Base-by-base conservation (phyloP, 179 eudicot species). In the Sideroxylon spinosum region DNA sequence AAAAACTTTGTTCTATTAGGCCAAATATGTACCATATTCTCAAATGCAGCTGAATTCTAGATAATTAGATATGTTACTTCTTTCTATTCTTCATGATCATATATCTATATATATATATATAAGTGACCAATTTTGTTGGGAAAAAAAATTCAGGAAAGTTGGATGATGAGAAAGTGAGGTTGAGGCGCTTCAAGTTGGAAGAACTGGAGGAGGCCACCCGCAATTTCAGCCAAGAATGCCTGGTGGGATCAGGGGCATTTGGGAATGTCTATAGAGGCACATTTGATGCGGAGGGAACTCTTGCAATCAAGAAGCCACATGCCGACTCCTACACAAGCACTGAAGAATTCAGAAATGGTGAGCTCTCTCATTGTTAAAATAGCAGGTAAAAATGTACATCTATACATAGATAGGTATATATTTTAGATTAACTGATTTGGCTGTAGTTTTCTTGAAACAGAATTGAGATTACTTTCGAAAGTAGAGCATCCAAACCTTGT, bases 191-290 rank as follows among this genome's bases (percentile, higher is more conserved):
- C 32, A 72, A 48, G 22, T 56, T 85, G 60, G 84, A 82, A 77
- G 88, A 83, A 44, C 66, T 87, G n/a, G 68, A 77, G 71, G 83
- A 75, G 78, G 90, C 88, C 16, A 87, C 90, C 44, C 62, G 82
- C 53, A 85, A 85, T 65, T 87, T 87, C 73, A 84, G 85, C 71
- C 62, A 65, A 72, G 82, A 75, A 13, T 85, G 83, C 71, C 67
- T 85, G 78, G 76, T 85, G 29, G 90, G 90, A 14, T 83, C 86
- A 28, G 90, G 90, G 14, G 88, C 86, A 37, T 87, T 83, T 76
- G 90, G 85, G 20, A 76, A 87, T 68, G 90, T 87, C 1, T 87
- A 85, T 76, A 78, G 69, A 75, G 90, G 88, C 73, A 76, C 79
- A 8, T 83, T 87, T 55, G 76, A 64, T 26, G 81, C 3, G 6